Base-by-base conservation (phyloP, 2,329 filamentous ascomycete genomes). In the Curvularia eragrostidis region DNA sequence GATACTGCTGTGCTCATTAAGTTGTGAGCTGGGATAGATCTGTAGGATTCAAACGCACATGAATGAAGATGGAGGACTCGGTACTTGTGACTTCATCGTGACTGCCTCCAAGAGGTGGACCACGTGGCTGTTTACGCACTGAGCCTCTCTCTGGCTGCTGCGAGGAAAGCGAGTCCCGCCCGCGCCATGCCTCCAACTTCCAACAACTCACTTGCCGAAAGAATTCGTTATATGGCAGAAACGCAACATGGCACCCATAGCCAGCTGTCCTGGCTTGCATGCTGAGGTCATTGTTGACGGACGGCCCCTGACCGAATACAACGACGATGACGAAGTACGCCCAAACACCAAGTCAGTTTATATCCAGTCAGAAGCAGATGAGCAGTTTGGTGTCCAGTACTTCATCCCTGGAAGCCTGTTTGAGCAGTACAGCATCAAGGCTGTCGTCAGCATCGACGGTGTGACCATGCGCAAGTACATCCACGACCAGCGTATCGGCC, bases 221-320 rank as follows among this genome's bases (percentile, higher is more conserved):
- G 18, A 48, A 15, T 21, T 23, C 32, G 13, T 18, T 19, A 3
- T 8, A 18, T 18, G 15, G 7, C 9, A 12, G n/a, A 23, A 19
- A 9, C 24, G 24, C 13, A 23, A 32, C 10, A 67, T 67, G 65
- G 63, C 55, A 7, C 50, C 61, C 6, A 51, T 56, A 8, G 42
- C 41, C 8, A 48, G 38, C 21, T 46, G 34, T 10, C 59, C 59
- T 1, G 55, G 59, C 0, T 50, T 66, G 18, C 9, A 54, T 19
- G 61, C 59, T 19, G 46, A 64, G 23, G 44, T 67, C 15, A 36
- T 56, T 15, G 51, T 65, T 38, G 51, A 63, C 30, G 42, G 48
- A 2, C 10, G 54, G 32, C 18, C 52, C 1, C 53, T 64, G 8
- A 34, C 23, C 18, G 61, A 62, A 30, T 54, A 62, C n/a, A 21